Evolutionary conservation across 495 filamentous ascomycete species (phyloP), one percentile per base, ranked within the genome.

Genomic region (Lepidopterella palustris): DNA sequence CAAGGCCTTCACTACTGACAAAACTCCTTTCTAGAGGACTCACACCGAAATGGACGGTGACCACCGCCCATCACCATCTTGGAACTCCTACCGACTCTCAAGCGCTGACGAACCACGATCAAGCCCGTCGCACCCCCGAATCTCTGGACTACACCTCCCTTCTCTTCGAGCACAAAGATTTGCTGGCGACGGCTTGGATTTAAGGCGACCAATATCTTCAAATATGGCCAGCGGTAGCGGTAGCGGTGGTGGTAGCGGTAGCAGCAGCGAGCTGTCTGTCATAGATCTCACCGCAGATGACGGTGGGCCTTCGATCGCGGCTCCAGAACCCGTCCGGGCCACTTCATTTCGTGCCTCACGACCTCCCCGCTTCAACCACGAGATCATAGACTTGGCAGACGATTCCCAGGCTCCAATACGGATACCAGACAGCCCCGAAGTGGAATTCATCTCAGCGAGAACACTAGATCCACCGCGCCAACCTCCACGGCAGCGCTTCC

Each of bases 231-330:
- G n/a, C 28, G 18, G 29, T 8, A 10, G 29, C n/a, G n/a, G n/a
- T n/a, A n/a, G n/a, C n/a, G n/a, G n/a, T n/a, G n/a, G n/a, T n/a
- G n/a, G n/a, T n/a, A n/a, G n/a, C n/a, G n/a, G n/a, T n/a, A n/a
- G n/a, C 3, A 51, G 13, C 27, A 55, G 40, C 20, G 24, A 18
- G 2, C 50, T 50, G 13, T 23, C 26, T 26, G 71, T 83, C 5
- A 82, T 85, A 20, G 82, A 85, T 63, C 66, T 85, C 21, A 84
- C 82, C 4, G 72, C 23, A 20, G 60, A 67, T 18, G 64, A 67
- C 45, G 50, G 55, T 31, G 58, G 53, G 18, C 59, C 63, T 10
- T 55, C 62, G 28, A n/a, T n/a, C 28, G 47, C 11, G 15, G 54
- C 18, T 42, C 60, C 1, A 61, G 26, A 23, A n/a, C 52, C 45